Base-by-base conservation (phyloP, 2,329 filamentous ascomycete species). In the Penicillium sp. region DNA sequence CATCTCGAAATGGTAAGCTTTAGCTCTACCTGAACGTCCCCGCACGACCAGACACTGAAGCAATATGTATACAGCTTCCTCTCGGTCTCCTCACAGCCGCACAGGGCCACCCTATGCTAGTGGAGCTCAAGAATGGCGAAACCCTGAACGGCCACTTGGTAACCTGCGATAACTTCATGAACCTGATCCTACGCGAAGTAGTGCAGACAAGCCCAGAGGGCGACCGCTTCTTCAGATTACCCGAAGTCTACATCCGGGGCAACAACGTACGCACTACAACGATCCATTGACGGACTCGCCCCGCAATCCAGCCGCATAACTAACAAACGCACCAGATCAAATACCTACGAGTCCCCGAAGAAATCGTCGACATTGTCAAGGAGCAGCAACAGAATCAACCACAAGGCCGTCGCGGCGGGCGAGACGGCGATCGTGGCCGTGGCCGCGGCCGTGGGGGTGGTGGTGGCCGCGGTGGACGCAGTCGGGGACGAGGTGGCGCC, bases 121-220 rank as follows among this genome's bases (percentile, higher is more conserved):
- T 96, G 59, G 91, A 96, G 77, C 86, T 96, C 59, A 96, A 96
- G 79, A 95, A 92, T 67, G 91, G 91, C 75, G 91, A 99, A 74
- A 97, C 93, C 0, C 81, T 99, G 53, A 99, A 97, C 75, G 93
- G 93, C 56, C 90, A 96, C 67, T 79, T 99, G 52, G 87, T 96
- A 71, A 89, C 87, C 72, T 99, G 92, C 83, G 93, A 99, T 72
- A 99, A 92, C 41, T 99, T 93, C 90, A 99, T 99, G 93, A 99
- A 99, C 75, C 77, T 99, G 62, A 97, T 92, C 2, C 75, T 99
- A 59, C 95, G 93, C 72, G 93, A 97, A 72, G 95, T 99, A 18
- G 89, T 97, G 30, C 92, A 97, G 74, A 97, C 93, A 14, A 95
- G 87, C 68, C 85, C 92, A 19, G 92, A 97, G 65, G 93, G 90